Evolutionary conservation across 345 rosid species (phyloP), one percentile per base, ranked within the genome.

Genomic region (Erucastrum elatum): DNA sequence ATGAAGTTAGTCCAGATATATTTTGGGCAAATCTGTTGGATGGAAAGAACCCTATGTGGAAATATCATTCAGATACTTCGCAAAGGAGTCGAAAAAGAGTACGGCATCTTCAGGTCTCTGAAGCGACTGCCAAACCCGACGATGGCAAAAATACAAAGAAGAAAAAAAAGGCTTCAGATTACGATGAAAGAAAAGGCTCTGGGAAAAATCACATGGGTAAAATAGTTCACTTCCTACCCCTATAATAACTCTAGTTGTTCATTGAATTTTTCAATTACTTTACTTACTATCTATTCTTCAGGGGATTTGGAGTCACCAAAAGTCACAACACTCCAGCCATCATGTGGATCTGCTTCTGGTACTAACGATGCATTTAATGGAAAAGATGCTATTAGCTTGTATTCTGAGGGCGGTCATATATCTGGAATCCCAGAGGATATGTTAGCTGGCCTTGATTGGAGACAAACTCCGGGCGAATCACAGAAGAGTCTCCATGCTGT

Each of bases 1-100:
- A 85, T 83, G 91, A 87, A 82, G 87, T 83, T 55, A 77, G 67
- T 33, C 89, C 97, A 4, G 86, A 88, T 63, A 35, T 84, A 30
- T 91, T 91, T 79, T 93, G 99, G 99, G 77, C 84, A 80, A 89
- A 84, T 65, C 84, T 91, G 75, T 82, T 91, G 44, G 84, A 76
- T 12, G 91, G 87, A 49, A 90, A 83, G 84, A 62, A 61, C 65
- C 98, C 96, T 30, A 35, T 37, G 65, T 95, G 99, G 98, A 95
- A 80, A 80, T 90, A 87, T 81, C 15, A 46, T 55, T 83, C 89
- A 74, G 80, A 59, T 82, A 84, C 84, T 71, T 77, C 88, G 15
- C 94, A 82, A 39, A 87, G 96, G 81, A 87, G 71, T 63, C 87
- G 94, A 35, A 95, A 95, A 84, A 88, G 92, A 84, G 84, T 76